Base-by-base conservation (phyloP, 176 grass and related monocot species). In the Phoenix roebelenii region DNA sequence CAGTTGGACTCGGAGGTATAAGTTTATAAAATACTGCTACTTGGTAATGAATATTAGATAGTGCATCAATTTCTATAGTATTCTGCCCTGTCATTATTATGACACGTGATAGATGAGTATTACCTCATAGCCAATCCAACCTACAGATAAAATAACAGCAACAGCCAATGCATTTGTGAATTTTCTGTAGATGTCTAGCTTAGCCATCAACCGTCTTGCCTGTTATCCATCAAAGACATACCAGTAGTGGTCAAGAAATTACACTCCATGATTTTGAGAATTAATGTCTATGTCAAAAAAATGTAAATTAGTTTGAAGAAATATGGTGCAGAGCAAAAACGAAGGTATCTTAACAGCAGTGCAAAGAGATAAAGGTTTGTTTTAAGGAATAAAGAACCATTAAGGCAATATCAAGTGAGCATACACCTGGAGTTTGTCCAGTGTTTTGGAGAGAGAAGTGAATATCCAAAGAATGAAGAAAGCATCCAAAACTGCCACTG, bases 381-480 rank as follows among this genome's bases (percentile, higher is more conserved):
- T 63, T 18, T 35, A 3, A 22, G 16, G 16, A 51, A 17, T 12
- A 15, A 25, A 51, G 22, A 17, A 22, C 7, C 16, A 65, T 25
- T 15, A 25, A 65, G 62, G 16, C 17, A 18, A 51, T 4, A n/a
- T 28, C 9, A 59, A 29, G 51, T 1, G 19, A 10, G 19, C 25
- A 14, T 15, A 51, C 49, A 51, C 61, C 61, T 65, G 48, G 17
- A 65, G 48, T 23, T 51, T 65, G 16, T 51, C 51, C 22, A 51
- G 51, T 15, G 62, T 52, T 51, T 23, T 65, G 19, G 49, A 65
- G 1, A 65, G 49, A 65, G 48, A 65, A 24, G 49, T 65, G 62
- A 65, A 65, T 23, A 65, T 65, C 62, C 49, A 65, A 5, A 65
- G 5, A 25, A 65, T 52, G 25, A 65, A 51, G 15, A 50, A 51